A percentile compares a stretch with the other conserved stretches of the same genome.
phyloP scores from a whole-genome alignment of 1,139 yeast genomes.

The Hyphopichia buzzinii region DNA sequence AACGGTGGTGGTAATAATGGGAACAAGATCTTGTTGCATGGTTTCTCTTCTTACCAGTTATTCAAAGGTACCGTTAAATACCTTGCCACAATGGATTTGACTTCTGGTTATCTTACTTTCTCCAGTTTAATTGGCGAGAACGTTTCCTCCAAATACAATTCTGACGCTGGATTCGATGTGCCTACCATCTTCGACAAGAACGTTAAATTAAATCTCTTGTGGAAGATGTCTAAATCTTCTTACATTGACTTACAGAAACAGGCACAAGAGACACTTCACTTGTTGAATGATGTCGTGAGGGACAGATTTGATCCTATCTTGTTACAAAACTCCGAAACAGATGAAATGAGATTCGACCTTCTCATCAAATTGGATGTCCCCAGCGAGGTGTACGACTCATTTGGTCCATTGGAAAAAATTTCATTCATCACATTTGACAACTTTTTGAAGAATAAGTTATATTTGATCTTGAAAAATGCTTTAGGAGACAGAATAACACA shows the following conservation, averaged over 20 bases:
- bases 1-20: slow-evolving; percentile 83
- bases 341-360: slow-evolving; percentile 65
- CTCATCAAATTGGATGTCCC: slow-evolving; percentile 50
- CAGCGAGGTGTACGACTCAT: slow-evolving; percentile 39
- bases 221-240: slow-evolving; percentile 76
- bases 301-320: slow-evolving; percentile 90
- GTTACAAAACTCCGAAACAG: slow-evolving; percentile 57
- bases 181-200: slow-evolving; percentile 79
- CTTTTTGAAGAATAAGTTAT: slow-evolving; percentile 58
- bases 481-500: slow-evolving; percentile 62
- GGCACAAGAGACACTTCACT: slow-evolving; percentile 64
- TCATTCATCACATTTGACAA: slow-evolving; percentile 70
- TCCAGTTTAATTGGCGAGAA: slow-evolving; percentile 55
- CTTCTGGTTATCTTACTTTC: slow-evolving; percentile 65
- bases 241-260: slow-evolving; percentile 60
- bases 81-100: slow-evolving; percentile 73
- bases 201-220: slow-evolving; percentile 71
- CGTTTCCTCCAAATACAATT: slow-evolving; percentile 45
- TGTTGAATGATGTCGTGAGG: slow-evolving; percentile 73
- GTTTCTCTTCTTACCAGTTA: slow-evolving; percentile 88
- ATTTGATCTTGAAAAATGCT: slow-evolving; percentile 59
- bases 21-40: slow-evolving; percentile 72
- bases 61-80: slow-evolving; percentile 85
- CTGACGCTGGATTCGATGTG: slow-evolving; percentile 59
- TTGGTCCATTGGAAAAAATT: slow-evolving; percentile 73